Evolutionary conservation across 2,329 filamentous ascomycete genomes (phyloP), one percentile per base, ranked within the genome.

Genomic region (Macrophomina tecta): DNA sequence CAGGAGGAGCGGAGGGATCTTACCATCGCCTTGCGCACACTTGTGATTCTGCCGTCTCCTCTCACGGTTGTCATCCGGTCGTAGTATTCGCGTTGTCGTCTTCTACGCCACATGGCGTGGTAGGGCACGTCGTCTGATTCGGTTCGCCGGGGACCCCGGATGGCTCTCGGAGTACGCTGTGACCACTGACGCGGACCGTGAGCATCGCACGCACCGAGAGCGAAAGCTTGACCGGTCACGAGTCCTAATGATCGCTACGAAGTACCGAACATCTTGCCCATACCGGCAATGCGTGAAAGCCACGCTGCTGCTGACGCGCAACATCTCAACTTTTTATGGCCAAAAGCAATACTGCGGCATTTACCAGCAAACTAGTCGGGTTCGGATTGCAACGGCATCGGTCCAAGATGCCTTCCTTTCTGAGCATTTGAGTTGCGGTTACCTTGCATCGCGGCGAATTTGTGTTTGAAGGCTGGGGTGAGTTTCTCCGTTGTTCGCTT

Each of bases 21-120:
- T 45, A 23, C 45, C 58, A 45, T 49, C 7, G 42, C 46, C 30
- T 12, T 38, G 9, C 5, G 8, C 9, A 23, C n/a, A 12, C 8
- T 49, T 23, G 2, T 16, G 7, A 40, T 48, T 45, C 14, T 28
- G 58, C 9, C 7, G 6, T 38, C 30, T 62, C 23, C 58, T 62
- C 58, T 49, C 45, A 14, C 58, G 42, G 16, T 62, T 36, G 32
- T 62, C 58, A 49, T 34, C n/a, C 58, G 58, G 45, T 49, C 45
- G 45, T 45, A 30, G 45, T n/a, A 23, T 9, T 62, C 30, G 58
- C 58, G 32, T 49, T 5, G 18, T 62, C 12, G 32, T n/a, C 46
- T 28, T 38, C 28, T 9, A 40, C 42, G 12, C 32, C 58, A n/a
- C 58, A 48, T 18, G 2, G 28, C 42, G 32, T 34, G 30, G 4